Conservation (phyloP, 345 rosid genomes). For the Mercurialis annua region DNA sequence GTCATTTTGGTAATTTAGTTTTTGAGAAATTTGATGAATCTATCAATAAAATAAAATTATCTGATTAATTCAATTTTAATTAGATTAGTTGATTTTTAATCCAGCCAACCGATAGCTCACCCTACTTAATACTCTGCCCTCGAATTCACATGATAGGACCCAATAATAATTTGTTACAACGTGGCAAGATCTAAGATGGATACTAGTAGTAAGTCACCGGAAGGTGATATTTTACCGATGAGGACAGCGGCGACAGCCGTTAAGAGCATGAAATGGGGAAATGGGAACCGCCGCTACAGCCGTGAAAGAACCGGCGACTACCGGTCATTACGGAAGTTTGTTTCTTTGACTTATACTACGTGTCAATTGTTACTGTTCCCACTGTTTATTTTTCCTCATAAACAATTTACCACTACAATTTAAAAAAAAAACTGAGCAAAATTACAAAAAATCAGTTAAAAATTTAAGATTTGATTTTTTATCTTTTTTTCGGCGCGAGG, state of each 20-base stretch:
- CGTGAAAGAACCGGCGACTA: slow-evolving; percentile 58
- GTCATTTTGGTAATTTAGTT: no score
- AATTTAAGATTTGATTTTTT: slow-evolving; percentile 9
- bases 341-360: slow-evolving; percentile 40
- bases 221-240: neutral
- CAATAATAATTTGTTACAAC: neutral
- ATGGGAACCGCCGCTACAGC: slow-evolving; percentile 28
- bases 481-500: slow-evolving; percentile 50
- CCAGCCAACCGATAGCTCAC: no score
- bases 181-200: slow-evolving; percentile 16
- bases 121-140: neutral
- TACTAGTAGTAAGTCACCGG: neutral
- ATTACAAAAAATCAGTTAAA: neutral
- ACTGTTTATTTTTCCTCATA: neutral
- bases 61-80: neutral
- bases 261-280: neutral
- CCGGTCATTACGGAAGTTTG: slow-evolving; percentile 53
- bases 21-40: no score
- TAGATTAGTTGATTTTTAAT: no score
- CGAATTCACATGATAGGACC: neutral
- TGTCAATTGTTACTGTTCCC: slow-evolving; percentile 21
- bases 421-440: neutral
- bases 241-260: slow-evolving; percentile 24
- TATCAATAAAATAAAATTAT: no score
- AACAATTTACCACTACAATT: neutral